These are phyloP conservation scores for Sporothrix pallida DNA, from an alignment of 2,329 filamentous ascomycete species.

Conservation along the genomic window DNA sequence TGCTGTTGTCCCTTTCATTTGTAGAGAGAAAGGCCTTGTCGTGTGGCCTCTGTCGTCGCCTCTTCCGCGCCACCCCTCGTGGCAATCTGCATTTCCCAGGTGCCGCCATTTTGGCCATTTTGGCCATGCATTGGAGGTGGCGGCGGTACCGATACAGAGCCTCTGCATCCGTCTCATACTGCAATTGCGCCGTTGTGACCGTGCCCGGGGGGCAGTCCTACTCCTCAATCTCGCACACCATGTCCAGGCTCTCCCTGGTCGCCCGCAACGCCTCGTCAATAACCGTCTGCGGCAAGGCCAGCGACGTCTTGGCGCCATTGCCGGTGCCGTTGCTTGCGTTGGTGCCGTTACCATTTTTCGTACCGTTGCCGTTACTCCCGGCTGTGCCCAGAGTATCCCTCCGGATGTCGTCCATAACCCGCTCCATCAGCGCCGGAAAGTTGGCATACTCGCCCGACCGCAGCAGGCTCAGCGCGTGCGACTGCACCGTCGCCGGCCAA, in stretches of 20 bases:
- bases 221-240: slow-evolving; percentile 41
- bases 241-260: slow-evolving; percentile 64
- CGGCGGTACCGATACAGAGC: too few relatives aligned
- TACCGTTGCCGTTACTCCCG: not conserved
- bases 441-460: slow-evolving; percentile 64
- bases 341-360: not conserved
- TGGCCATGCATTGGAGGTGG: too few relatives aligned
- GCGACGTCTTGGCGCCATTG: slow-evolving; percentile 40
- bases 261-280: slow-evolving; percentile 66
- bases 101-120: too few relatives aligned
- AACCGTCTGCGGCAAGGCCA: slow-evolving; percentile 65
- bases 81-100: too few relatives aligned
- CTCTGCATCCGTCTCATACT: not conserved
- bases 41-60: too few relatives aligned
- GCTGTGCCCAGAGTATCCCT: slow-evolving; percentile 49
- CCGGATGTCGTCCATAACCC: slow-evolving; percentile 67
- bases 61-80: too few relatives aligned
- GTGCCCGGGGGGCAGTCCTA: slow-evolving; percentile 4
- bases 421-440: slow-evolving; percentile 65
- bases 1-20: too few relatives aligned
- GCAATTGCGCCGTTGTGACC: not conserved
- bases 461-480: slow-evolving; percentile 64
- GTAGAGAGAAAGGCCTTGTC: too few relatives aligned
- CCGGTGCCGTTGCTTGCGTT: slow-evolving; percentile 45
- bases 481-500: slow-evolving; percentile 67